Evolutionary conservation across 2,329 filamentous ascomycete species (phyloP), one percentile per base, ranked within the genome.

Genomic region (Paraconiothyrium brasiliense): DNA sequence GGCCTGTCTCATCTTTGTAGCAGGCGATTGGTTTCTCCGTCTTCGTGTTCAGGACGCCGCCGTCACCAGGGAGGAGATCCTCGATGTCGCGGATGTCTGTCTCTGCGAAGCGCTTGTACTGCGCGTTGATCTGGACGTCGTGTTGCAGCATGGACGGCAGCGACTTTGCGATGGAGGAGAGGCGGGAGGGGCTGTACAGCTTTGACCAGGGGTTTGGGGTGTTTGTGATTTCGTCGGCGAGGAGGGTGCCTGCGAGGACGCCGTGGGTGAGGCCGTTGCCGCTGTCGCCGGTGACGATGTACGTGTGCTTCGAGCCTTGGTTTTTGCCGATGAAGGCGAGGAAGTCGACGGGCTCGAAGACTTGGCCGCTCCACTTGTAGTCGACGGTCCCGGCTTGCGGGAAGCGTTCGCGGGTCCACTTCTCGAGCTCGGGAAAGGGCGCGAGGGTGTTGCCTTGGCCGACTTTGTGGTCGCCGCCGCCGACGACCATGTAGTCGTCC

Each of bases 211-310:
- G 65, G 59, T 87, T 86, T 10, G 76, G 63, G n/a, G 79, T 72
- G 3, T 80, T 82, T 2, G 82, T 79, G 39, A 88, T 86, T 63
- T 84, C 80, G 62, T 87, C 85, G 0, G 85, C 82, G 47, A 88
- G 81, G 55, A 88, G 73, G 43, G 75, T 76, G 0, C 84, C 83
- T 0, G 84, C 85, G 7, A 88, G 67, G 0, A 86, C 83, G 14
- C 84, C 85, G 55, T 87, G 84, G 0, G 86, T 88, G 10, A 88
- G 75, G 0, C 85, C 85, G 62, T 88, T 85, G 1, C 86, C 86
- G 2, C 82, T 86, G 67, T 88, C 86, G 0, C 86, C 85, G 0
- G 85, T 88, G 7, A 85, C 76, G 44, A 88, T 80, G 62, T 83
- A 88, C 2, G 83, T 81, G 67, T 83, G 81, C 41, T 84, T 80